These are phyloP conservation scores for Cyberlindnera amylophila DNA, from an alignment of 805 yeast genomes.

Conservation along the genomic window DNA sequence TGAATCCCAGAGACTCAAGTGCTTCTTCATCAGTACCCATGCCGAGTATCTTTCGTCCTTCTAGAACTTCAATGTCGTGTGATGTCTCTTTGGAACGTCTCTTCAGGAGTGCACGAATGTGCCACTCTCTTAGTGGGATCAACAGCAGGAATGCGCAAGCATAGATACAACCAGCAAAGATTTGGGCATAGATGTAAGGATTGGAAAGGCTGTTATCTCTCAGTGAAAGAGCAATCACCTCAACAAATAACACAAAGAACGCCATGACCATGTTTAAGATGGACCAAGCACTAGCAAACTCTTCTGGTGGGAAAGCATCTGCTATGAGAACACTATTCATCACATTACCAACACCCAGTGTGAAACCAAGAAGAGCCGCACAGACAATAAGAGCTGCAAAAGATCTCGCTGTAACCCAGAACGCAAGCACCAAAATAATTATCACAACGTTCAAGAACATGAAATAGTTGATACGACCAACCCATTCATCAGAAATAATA, in stretches of 20 bases:
- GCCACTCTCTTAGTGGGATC: constrained; percentile 46
- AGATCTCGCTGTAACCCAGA: constrained; percentile 43
- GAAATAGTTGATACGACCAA: constrained; percentile 45
- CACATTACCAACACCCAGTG: constrained; percentile 43
- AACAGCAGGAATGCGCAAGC: constrained; percentile 39
- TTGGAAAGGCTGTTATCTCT: constrained; percentile 25
- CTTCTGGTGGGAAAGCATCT: constrained; percentile 34
- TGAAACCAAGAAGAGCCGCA: constrained; percentile 39
- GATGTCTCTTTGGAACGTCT: constrained; percentile 5
- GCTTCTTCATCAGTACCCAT: constrained; percentile 1
- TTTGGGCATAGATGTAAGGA: constrained; percentile 57
- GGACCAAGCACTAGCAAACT: constrained; percentile 39
- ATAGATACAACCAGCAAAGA: constrained; percentile 51
- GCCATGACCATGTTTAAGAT: constrained; percentile 32
- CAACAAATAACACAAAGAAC: constrained; percentile 42
- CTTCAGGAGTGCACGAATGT: constrained; percentile 35
- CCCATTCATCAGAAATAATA: constrained; percentile 36
- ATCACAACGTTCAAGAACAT: constrained; percentile 33
- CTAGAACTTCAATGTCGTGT: background rate
- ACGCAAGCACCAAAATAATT: constrained; percentile 37
- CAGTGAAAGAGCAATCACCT: constrained; percentile 51
- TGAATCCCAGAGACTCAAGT: background rate
- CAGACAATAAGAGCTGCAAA: constrained; percentile 38
- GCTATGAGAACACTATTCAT: constrained; percentile 41
- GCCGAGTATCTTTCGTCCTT: constrained; percentile 2